Conservation (phyloP, 164 flowering plant genomes). For the Annona squamosa region DNA sequence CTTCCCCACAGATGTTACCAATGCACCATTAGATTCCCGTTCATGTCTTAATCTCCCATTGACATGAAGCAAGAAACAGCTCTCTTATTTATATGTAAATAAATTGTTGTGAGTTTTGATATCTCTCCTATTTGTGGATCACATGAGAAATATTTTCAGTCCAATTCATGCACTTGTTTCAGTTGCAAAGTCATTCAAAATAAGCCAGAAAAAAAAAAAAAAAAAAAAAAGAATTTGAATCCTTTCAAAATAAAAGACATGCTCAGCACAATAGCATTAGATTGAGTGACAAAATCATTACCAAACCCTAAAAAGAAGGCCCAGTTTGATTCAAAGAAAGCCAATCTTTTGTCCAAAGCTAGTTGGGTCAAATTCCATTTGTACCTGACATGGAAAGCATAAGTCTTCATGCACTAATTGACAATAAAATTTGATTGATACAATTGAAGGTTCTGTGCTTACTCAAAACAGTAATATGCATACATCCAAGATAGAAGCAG, state of each 20-base stretch:
- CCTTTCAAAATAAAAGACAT: not conserved
- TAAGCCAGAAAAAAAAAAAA: no score
- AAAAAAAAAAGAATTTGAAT: not conserved
- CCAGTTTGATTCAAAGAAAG: constrained; percentile 93
- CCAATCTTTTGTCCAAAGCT: constrained; percentile 68
- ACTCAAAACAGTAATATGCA: constrained; percentile 96
- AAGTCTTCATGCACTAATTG: constrained; percentile 6
- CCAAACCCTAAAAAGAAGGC: constrained; percentile 94
- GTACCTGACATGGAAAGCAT: constrained; percentile 39
- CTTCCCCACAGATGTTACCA: no score
- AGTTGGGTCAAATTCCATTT: constrained; percentile 87
- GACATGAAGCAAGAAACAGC: no score
- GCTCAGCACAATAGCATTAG: not conserved
- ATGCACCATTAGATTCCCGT: no score
- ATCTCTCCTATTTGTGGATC: not conserved
- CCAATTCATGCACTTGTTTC: not conserved
- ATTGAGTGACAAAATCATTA: constrained; percentile 20
- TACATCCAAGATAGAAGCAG: constrained; percentile 94
- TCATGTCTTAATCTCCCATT: no score
- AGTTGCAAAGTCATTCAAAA: not conserved
- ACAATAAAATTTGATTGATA: not conserved
- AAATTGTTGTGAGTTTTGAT: no score
- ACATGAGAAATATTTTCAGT: not conserved
- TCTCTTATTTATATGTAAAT: no score
- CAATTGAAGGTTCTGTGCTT: constrained; percentile 24